Percentiles rank a stretch among this genome's conserved stretches.
These are phyloP conservation scores for Starmerella scarabaei DNA, from an alignment of 805 yeast genomes.

Conservation along the genomic window DNA sequence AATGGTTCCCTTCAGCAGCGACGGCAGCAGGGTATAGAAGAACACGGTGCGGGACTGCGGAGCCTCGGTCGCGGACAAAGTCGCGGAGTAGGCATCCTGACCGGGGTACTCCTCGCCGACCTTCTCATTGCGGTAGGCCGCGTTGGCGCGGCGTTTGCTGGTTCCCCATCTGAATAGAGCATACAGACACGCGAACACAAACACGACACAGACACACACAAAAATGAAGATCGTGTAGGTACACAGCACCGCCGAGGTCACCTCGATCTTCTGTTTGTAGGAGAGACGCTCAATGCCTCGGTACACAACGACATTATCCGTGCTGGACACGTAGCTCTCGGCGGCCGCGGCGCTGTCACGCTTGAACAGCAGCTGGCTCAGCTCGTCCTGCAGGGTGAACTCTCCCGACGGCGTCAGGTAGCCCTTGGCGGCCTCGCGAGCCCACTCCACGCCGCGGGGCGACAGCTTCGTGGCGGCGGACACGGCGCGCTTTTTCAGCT, in stretches of 20 bases:
- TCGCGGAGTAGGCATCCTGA: background rate
- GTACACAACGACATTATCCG: conserved; percentile 41
- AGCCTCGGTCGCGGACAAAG: background rate
- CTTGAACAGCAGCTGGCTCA: conserved; percentile 2
- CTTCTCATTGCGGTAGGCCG: conserved; percentile 7
- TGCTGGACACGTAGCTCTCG: conserved; percentile 18
- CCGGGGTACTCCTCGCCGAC: background rate
- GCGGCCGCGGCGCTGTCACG: conserved; percentile 19
- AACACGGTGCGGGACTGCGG: conserved; percentile 6
- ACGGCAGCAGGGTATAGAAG: conserved; percentile 48
- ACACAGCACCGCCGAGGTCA: conserved; percentile 69
- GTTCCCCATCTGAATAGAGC: conserved; percentile 28
- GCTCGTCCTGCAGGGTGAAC: background rate
- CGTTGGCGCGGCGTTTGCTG: conserved; percentile 31
- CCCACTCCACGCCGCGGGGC: conserved; percentile 12
- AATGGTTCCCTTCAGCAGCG: conserved; percentile 66
- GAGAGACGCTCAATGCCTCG: conserved; percentile 85
- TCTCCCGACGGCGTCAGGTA: conserved; percentile 4
- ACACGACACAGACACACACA: conserved; percentile 60
- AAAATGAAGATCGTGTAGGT: conserved; percentile 77
- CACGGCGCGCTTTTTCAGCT: conserved; percentile 25
- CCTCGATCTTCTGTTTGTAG: conserved; percentile 62
- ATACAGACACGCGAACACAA: conserved; percentile 43
- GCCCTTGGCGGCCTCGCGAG: background rate
- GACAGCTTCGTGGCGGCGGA: conserved; percentile 1